phyloP scores from a whole-genome alignment of 1,284 basidiomycete genomes.

The Heterobasidion occidentale region DNA sequence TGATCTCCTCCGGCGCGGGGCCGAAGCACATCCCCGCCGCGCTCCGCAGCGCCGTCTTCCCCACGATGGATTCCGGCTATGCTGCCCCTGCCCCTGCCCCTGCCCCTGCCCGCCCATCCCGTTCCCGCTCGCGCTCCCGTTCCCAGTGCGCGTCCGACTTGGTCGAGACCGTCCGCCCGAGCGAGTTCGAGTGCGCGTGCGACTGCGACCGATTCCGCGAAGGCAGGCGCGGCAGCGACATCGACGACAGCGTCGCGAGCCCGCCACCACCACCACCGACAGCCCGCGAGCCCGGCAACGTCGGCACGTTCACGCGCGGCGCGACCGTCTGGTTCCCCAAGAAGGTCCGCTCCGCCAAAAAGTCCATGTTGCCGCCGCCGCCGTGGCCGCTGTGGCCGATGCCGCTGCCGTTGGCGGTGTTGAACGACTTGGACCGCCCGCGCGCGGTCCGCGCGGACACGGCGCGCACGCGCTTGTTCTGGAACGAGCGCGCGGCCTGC shows the following conservation, averaged over 20 bases:
- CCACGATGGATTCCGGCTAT: conserved; percentile 54
- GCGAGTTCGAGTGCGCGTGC: conserved; percentile 18
- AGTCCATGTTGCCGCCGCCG: conserved; percentile 34
- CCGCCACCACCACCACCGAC: conserved; percentile 10
- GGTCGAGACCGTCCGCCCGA: conserved; percentile 18
- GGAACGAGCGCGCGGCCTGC: conserved; percentile 54
- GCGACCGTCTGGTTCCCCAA: conserved; percentile 53
- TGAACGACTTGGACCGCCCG: conserved; percentile 51
- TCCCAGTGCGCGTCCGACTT: background rate
- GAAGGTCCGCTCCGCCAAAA: conserved; percentile 52
- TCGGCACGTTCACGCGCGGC: conserved; percentile 34
- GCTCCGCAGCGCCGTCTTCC: conserved; percentile 47
- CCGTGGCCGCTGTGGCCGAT: background rate
- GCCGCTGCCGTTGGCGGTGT: background rate
- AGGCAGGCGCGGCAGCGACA: conserved; percentile 34
- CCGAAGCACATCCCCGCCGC: conserved; percentile 28
- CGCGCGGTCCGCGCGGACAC: conserved; percentile 34
- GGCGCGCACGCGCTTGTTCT: conserved; percentile 53
- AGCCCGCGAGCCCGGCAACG: conserved; percentile 6
- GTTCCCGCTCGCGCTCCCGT: background rate
- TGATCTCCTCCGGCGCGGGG: conserved; percentile 13
- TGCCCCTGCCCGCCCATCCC: conserved; percentile 18
- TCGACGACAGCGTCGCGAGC: conserved; percentile 19
- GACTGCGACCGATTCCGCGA: conserved; percentile 10
- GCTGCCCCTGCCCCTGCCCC: conserved; percentile 24